These are phyloP conservation scores for Plasmodium billcollinsi DNA, from an alignment of 169 alveolate species.

Conservation along the genomic window DNA sequence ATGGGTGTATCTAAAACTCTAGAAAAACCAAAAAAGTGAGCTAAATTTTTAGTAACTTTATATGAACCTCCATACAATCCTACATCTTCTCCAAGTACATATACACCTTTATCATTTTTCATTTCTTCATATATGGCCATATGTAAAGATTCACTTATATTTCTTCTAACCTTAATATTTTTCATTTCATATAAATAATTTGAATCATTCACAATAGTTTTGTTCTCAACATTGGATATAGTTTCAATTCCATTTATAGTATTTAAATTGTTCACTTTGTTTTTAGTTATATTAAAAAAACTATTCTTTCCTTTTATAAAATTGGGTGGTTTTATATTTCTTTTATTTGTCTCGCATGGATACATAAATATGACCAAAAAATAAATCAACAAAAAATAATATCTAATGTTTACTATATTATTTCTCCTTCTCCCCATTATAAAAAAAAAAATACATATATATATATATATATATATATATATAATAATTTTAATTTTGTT, in stretches of 20 bases:
- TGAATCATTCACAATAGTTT: constrained; percentile 37
- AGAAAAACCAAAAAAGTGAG: constrained; percentile 87
- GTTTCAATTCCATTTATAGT: not conserved
- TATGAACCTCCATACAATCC: constrained; percentile 95
- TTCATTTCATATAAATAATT: constrained; percentile 72
- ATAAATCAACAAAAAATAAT: not conserved
- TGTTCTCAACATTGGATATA: not conserved
- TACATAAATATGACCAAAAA: not conserved
- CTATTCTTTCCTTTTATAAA: not conserved
- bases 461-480: too few relatives aligned
- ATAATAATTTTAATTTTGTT: too few relatives aligned
- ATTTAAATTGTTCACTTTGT: not conserved
- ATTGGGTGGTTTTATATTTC: not conserved
- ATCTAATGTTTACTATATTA: too few relatives aligned
- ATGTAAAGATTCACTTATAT: constrained; percentile 92
- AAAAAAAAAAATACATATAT: too few relatives aligned
- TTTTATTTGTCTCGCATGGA: constrained; percentile 1
- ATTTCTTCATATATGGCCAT: constrained; percentile 94
- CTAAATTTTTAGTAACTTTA: constrained; percentile 92
- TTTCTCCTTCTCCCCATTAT: too few relatives aligned
- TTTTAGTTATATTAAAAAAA: not conserved
- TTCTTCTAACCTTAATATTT: constrained; percentile 83
- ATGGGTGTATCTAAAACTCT: constrained; percentile 95
- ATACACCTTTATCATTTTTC: constrained; percentile 91
- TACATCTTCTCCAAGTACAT: constrained; percentile 95